Evolutionary conservation across 1,139 yeast species (phyloP), one percentile per base, ranked within the genome.

Genomic region (Blastobotrys capitulatus): DNA sequence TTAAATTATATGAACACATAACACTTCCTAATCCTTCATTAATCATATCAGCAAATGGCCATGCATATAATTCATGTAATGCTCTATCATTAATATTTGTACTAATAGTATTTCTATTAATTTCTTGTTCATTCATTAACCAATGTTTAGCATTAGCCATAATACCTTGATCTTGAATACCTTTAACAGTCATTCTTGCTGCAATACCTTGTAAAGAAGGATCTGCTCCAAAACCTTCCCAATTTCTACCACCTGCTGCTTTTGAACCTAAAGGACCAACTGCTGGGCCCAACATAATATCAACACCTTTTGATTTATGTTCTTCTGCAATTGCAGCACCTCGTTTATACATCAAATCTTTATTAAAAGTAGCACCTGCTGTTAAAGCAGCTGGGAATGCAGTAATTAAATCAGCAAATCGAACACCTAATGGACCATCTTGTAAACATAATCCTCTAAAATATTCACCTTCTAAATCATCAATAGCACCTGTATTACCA

Each of bases 171-270:
- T 77, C 77, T 62, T 81, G 86, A 44, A 79, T 70, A 2, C 84
- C 85, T 54, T 72, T 72, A 22, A 80, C 73, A 2, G 82, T 76
- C 8, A 74, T 72, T 6, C 77, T 77, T 8, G 80, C 81, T 2
- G 75, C 75, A 20, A 75, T 66, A 18, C 86, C 86, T 58, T 79
- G 81, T 47, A 81, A 67, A 54, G 79, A 79, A 1, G 86, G 84
- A 59, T 81, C 86, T 6, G 81, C 68, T 0, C 84, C 83, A 64
- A 80, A 80, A 35, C 82, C 75, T 64, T 81, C 86, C 83, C 85
- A 80, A 64, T 77, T 79, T 58, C 86, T 69, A 5, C 86, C 86
- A 8, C 82, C 85, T 40, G 76, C 77, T 2, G 84, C 85, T 58
- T 79, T 77, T 39, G 72, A 67, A 0, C 86, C 86, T 46, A 80